phyloP scores from a whole-genome alignment of 805 yeast genomes.

The Lipomyces orientalis region DNA sequence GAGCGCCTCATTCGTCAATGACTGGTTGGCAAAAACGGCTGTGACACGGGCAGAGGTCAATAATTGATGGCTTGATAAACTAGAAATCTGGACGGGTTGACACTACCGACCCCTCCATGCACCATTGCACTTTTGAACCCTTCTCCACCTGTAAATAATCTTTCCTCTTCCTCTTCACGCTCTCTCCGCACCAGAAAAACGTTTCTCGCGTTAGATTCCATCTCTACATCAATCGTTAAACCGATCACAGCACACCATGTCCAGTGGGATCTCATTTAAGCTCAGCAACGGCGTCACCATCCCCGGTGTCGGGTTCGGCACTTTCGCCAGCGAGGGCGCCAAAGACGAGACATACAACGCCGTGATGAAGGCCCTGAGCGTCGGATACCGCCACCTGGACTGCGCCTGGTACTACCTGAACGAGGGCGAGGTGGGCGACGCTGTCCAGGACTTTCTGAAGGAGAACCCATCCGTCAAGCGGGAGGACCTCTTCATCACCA shows the following conservation, averaged over 20 bases:
- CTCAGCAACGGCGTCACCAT: conserved; percentile 63
- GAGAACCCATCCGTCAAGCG: conserved; percentile 56
- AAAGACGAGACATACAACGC: conserved; percentile 54
- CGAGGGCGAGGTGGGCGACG: conserved; percentile 60
- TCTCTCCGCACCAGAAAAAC: conserved; percentile 7
- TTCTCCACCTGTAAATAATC: conserved; percentile 7
- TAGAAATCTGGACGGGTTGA: conserved; percentile 7
- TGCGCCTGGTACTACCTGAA: conserved; percentile 61
- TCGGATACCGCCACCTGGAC: conserved; percentile 68
- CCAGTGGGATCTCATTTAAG: conserved; percentile 5
- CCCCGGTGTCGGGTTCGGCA: conserved; percentile 74
- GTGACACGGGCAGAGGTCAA: conserved; percentile 8
- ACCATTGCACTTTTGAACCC: conserved; percentile 8
- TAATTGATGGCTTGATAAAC: conserved; percentile 8
- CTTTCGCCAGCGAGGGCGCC: conserved; percentile 49
- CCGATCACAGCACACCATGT: conserved; percentile 10
- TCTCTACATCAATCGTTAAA: conserved; percentile 10
- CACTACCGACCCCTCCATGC: conserved; percentile 6
- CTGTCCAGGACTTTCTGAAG: conserved; percentile 44
- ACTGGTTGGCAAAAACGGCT: conserved; percentile 8
- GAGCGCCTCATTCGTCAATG: conserved; percentile 9
- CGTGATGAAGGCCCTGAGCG: conserved; percentile 51
- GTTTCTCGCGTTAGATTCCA: conserved; percentile 7
- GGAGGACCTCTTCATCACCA: conserved; percentile 50
- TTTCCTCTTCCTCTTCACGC: conserved; percentile 7